phyloP scores from a whole-genome alignment of 1,284 basidiomycete genomes.

The Mycena citricolor region DNA sequence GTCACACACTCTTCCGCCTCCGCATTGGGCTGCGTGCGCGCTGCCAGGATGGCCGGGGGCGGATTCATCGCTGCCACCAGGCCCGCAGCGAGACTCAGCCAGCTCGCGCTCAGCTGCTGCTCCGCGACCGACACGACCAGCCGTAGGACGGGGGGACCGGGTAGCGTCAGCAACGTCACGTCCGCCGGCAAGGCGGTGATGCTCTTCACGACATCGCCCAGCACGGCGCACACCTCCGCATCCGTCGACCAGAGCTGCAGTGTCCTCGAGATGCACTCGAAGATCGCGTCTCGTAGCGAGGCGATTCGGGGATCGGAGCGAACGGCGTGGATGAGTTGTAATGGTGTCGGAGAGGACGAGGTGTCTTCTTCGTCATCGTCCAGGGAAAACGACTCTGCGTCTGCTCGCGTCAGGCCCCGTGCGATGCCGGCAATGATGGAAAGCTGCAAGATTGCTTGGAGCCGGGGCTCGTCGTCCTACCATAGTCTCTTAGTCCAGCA shows the following conservation, averaged over 20 bases:
- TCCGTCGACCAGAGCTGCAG: constrained; percentile 74
- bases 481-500: no score
- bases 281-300: constrained; percentile 63
- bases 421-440: constrained; percentile 81
- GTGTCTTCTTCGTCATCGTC: constrained; percentile 60
- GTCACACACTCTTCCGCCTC: constrained; percentile 49
- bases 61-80: constrained; percentile 79
- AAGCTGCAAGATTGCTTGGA: constrained; percentile 63
- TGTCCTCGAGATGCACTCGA: constrained; percentile 55
- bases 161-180: constrained; percentile 74
- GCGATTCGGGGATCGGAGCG: constrained; percentile 58
- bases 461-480: constrained; percentile 71
- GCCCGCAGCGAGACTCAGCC: constrained; percentile 80
- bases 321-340: constrained; percentile 57
- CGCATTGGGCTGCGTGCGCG: constrained; percentile 37
- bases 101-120: constrained; percentile 74
- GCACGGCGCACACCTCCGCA: constrained; percentile 72
- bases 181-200: constrained; percentile 75
- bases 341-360: constrained; percentile 42
- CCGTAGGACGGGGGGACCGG: constrained; percentile 74
- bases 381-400: constrained; percentile 55
- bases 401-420: constrained; percentile 78
- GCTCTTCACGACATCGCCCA: constrained; percentile 80
- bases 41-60: constrained; percentile 49
- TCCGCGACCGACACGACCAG: constrained; percentile 77